Base-by-base conservation (phyloP, 148 eudicot species). In the Beta vulgaris region DNA sequence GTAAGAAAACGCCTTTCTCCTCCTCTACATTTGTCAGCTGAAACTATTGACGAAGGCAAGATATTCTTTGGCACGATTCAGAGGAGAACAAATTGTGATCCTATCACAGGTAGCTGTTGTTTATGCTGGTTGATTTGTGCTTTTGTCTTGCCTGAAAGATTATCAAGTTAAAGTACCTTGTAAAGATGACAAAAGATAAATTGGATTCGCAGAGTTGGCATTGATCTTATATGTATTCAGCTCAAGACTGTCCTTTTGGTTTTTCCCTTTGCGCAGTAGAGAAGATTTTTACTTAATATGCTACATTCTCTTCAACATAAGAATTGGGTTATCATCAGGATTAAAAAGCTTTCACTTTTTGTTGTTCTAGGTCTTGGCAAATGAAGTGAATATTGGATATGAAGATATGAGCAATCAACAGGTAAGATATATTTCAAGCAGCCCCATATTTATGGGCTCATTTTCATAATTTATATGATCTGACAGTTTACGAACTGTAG, bases 361-460 rank as follows among this genome's bases (percentile, higher is more conserved):
- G 28, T 53, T 57, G 28, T 65, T 3, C 60, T 69, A 91, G 96
- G 98, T 94, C 75, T 81, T 94, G 72, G 98, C 98, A 54, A 91
- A 91, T 77, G 98, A 94, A 77, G 91, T 84, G 37, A 94, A 91
- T 76, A 90, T 94, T 51, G 98, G 98, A 65, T 94, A 94, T 44
- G 98, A 94, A 77, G 96, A 91, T 75, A 88, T 94, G 96, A 84
- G 89, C 79, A 91, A 90, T 76, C 91, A 91, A 76, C 98, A 94
- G 93, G 98, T 83, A 83, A 85, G 87, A 78, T 60, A 53, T 21
- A 48, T 23, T 15, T 69, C 29, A 21, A 57, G 58, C 25, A 13
- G 7, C 54, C 54, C 54, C 36, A 7, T 63, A 28, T 61, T 23
- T 69, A 29, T 16, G 25, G 61, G 42, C 16, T 35, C 36, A 2